Base-by-base conservation (phyloP, 352 stramenopile genomes). In the Phytophthora palmivora region DNA sequence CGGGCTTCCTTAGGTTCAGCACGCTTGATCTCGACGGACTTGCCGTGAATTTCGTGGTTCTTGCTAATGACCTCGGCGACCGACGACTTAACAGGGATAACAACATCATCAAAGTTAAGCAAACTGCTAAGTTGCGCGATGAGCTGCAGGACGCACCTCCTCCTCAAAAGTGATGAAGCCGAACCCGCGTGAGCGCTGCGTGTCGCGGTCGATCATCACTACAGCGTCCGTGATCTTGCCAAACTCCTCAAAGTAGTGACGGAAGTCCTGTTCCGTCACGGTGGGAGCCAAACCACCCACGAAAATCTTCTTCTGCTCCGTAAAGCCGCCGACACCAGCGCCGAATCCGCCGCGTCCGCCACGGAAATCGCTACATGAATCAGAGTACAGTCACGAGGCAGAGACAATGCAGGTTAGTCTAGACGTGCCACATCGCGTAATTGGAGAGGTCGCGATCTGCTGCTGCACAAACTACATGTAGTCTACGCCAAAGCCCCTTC, bases 101-200 rank as follows among this genome's bases (percentile, higher is more conserved):
- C 38, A 38, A 46, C 19, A 58, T 1, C 30, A 36, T 28, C 24
- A 57, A 19, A 19, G 16, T 34, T 48, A 26, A 58, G 24, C 26
- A 30, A 15, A 12, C 34, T 34, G 14, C 15, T 7, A 44, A 19
- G 11, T 22, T 45, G 3, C 8, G 38, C 43, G 41, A 46, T 19
- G 14, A 50, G 37, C 8, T 34, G 2, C 37, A 49, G 30, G 3
- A 62, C 69, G 54, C 28, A 89, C 79, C 73, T 96, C 85, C 50
- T 96, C 88, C 54, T 97, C 90, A 63, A 97, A 98, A 12, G 88
- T 98, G 24, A 98, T 78, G 58, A 98, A 98, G 24, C 92, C 93
- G 64, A 98, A 98, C 50, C 93, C 93, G 10, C 93, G 84, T 19
- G 87, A 96, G 47, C 90, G 82, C 61, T 96, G 80, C 11, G 93